phyloP scores from a whole-genome alignment of 2,329 filamentous ascomycete genomes.

The Ascochyta clinopodiicola region DNA sequence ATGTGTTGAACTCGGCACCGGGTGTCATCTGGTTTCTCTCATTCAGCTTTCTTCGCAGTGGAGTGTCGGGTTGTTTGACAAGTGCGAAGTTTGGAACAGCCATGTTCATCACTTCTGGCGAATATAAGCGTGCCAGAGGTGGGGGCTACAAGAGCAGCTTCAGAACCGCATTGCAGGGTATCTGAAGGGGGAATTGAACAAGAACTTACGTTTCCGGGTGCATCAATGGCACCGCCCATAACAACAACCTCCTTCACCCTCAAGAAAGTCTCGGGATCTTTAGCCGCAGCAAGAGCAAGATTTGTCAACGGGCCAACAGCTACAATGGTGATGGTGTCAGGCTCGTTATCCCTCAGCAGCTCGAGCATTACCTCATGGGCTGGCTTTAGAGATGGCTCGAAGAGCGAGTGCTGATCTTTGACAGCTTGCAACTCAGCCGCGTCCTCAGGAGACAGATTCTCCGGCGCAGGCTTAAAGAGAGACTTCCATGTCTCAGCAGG shows the following conservation, averaged over 20 bases:
- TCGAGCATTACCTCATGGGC: conserved; percentile 90
- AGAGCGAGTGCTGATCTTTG: conserved; percentile 58
- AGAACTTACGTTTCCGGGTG: conserved; percentile 72
- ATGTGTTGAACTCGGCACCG: conserved; percentile 93
- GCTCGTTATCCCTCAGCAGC: conserved; percentile 79
- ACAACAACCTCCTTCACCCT: conserved; percentile 89
- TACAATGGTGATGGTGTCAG: conserved; percentile 86
- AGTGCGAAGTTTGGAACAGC: conserved; percentile 46
- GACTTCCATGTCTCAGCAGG: conserved; percentile 57
- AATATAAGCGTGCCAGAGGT: conserved; percentile 30
- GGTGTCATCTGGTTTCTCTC: conserved; percentile 66
- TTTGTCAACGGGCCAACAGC: conserved; percentile 94
- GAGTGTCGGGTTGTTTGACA: conserved; percentile 48
- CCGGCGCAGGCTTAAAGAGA: conserved; percentile 50
- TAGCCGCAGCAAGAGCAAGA: conserved; percentile 82
- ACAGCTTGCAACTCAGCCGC: conserved; percentile 46
- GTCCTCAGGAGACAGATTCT: conserved; percentile 42
- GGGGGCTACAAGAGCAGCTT: conserved; percentile 27
- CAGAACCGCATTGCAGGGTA: conserved; percentile 12
- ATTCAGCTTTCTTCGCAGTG: conserved; percentile 40
- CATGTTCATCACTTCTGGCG: conserved; percentile 20
- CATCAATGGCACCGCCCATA: conserved; percentile 87
- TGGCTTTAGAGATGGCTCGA: conserved; percentile 75
- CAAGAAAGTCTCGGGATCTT: conserved; percentile 89
- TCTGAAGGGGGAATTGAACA: neutral